These are phyloP conservation scores for Cystobasidium onofrii DNA, from an alignment of 768 basidiomycete genomes.

Conservation along the genomic window DNA sequence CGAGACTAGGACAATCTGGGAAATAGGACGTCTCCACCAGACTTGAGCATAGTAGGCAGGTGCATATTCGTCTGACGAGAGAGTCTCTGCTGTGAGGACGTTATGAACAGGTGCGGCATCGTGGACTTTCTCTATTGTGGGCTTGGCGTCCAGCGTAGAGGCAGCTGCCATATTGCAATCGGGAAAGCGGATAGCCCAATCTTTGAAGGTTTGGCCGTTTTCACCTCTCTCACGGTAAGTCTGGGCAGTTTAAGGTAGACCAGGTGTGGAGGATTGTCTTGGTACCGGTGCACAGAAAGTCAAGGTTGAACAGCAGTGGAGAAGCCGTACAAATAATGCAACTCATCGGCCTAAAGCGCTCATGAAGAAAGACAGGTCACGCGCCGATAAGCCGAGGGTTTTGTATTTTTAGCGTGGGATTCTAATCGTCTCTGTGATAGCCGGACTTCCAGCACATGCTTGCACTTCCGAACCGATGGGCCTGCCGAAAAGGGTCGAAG, in stretches of 20 bases:
- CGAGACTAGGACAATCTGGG: conserved; percentile 15
- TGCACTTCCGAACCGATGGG: neutral
- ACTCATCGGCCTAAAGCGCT: neutral
- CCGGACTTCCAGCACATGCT: neutral
- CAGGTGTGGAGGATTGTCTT: too few species aligned
- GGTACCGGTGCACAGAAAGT: neutral
- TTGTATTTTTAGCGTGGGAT: neutral
- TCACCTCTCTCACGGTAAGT: too few species aligned
- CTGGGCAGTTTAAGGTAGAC: too few species aligned
- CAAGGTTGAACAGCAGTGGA: neutral
- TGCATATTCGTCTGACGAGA: neutral
- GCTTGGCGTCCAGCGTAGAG: neutral
- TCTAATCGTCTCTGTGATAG: neutral
- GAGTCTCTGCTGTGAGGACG: neutral
- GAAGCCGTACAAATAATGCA: neutral
- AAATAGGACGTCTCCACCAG: conserved; percentile 10
- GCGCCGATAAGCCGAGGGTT: neutral
- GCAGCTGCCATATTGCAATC: neutral
- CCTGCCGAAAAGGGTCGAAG: too few species aligned
- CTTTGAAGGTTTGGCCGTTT: too few species aligned
- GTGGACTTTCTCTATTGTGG: neutral
- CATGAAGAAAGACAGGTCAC: neutral
- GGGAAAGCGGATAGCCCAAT: too few species aligned
- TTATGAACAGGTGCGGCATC: neutral
- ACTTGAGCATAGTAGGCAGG: conserved; percentile 13